phyloP scores from a whole-genome alignment of 2,329 filamentous ascomycete species.

The Cytospora paraplurivora region DNA sequence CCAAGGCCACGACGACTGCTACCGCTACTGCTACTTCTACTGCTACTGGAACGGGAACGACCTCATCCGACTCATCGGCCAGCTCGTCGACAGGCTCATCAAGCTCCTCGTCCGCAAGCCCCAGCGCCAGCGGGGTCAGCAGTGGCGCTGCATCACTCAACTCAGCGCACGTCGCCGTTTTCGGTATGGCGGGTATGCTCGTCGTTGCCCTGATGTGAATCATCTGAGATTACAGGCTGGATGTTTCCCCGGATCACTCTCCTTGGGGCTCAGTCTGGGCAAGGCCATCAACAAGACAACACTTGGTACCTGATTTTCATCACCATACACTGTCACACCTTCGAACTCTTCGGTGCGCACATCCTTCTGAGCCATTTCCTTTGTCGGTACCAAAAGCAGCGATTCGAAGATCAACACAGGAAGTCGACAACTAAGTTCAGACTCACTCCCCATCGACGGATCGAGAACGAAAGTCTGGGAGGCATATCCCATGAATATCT shows the following conservation, averaged over 20 bases:
- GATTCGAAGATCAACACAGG: too few species aligned
- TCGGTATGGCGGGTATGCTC: constrained; percentile 54
- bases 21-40: too few species aligned
- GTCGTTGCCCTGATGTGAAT: constrained; percentile 54
- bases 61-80: constrained; percentile 34
- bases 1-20: constrained; percentile 18
- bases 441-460: constrained; percentile 3
- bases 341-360: constrained; percentile 37
- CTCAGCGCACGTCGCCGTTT: constrained; percentile 48
- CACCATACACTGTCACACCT: constrained; percentile 26
- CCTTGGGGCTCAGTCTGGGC: neutral
- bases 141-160: constrained; percentile 44
- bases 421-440: too few species aligned
- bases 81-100: constrained; percentile 23
- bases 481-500: constrained; percentile 7
- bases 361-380: constrained; percentile 35
- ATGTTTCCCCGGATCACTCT: neutral
- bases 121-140: constrained; percentile 39
- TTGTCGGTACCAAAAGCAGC: constrained; percentile 30
- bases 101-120: constrained; percentile 37
- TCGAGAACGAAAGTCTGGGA: constrained; percentile 6
- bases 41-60: constrained; percentile 27
- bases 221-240: neutral
- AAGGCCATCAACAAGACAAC: constrained; percentile 2
- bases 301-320: neutral